phyloP scores from a whole-genome alignment of 331 rosid genomes.

The Malus hybrid region DNA sequence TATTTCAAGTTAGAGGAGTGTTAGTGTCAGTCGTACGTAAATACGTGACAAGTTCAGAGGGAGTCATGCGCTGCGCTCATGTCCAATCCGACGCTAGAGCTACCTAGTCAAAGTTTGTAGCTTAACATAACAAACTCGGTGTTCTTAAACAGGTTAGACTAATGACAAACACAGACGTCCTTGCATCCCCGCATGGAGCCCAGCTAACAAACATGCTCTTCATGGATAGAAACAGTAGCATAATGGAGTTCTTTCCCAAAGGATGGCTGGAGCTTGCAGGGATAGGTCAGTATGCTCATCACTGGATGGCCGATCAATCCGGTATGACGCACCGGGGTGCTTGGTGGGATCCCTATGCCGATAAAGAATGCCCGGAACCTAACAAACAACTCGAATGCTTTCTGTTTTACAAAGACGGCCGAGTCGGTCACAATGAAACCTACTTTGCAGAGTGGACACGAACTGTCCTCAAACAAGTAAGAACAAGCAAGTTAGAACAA shows the following conservation, averaged over 20 bases:
- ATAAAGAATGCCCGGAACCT: constrained; percentile 19
- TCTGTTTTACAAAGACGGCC: constrained; percentile 14
- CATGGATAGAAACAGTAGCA: constrained; percentile 25
- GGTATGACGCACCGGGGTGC: constrained; percentile 31
- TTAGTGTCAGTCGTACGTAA: not conserved
- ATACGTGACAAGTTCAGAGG: too few relatives aligned
- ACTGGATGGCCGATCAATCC: constrained; percentile 24
- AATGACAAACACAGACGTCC: constrained; percentile 17
- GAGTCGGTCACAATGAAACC: constrained; percentile 26
- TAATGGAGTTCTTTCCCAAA: constrained; percentile 31
- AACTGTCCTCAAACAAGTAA: constrained; percentile 5
- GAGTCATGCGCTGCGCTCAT: too few relatives aligned
- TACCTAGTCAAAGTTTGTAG: not conserved
- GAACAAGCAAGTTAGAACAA: constrained; percentile 7
- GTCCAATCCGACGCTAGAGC: not conserved
- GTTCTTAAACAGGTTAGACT: constrained; percentile 22
- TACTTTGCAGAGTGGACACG: constrained; percentile 23
- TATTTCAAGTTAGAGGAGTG: too few relatives aligned
- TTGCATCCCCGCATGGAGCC: constrained; percentile 33
- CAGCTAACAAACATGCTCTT: constrained; percentile 29
- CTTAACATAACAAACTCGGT: not conserved
- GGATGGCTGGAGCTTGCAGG: constrained; percentile 35
- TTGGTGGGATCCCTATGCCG: constrained; percentile 15
- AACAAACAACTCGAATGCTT: constrained; percentile 11
- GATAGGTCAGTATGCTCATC: constrained; percentile 18